Conservation (phyloP, 768 basidiomycete species). For the Leccinum rimulosum region DNA sequence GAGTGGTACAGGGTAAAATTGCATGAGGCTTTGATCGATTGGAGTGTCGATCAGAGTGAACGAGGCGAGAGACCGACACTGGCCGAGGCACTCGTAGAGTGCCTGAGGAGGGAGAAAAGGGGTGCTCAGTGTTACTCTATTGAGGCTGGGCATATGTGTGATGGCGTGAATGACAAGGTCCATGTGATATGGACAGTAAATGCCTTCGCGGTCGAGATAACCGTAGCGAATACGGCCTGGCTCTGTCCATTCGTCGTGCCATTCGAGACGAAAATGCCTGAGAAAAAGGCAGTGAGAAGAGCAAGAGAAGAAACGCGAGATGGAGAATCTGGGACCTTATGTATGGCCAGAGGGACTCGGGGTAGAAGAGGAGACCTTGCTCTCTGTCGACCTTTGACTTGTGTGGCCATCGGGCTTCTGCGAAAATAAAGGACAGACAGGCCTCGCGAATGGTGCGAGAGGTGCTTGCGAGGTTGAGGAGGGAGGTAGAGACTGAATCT, state of each 20-base stretch:
- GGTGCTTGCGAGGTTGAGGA: constrained; percentile 25
- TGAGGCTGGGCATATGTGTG: constrained; percentile 31
- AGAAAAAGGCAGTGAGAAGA: neutral
- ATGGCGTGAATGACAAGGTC: constrained; percentile 26
- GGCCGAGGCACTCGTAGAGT: constrained; percentile 28
- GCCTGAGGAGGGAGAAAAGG: constrained; percentile 33
- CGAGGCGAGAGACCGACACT: constrained; percentile 26
- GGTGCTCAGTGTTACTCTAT: constrained; percentile 26
- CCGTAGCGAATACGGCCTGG: constrained; percentile 34
- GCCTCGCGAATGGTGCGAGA: constrained; percentile 28
- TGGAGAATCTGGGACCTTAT: constrained; percentile 23
- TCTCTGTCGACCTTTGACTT: constrained; percentile 25
- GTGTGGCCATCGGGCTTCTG: constrained; percentile 34
- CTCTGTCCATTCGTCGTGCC: constrained; percentile 38
- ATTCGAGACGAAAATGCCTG: constrained; percentile 33
- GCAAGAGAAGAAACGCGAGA: neutral
- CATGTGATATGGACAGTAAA: constrained; percentile 30
- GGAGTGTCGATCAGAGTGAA: constrained; percentile 34
- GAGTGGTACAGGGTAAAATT: constrained; percentile 26
- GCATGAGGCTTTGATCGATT: constrained; percentile 34
- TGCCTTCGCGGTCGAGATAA: constrained; percentile 30
- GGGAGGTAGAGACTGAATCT: constrained; percentile 10
- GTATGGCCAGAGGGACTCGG: constrained; percentile 28
- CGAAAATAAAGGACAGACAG: constrained; percentile 32
- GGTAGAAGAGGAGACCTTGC: constrained; percentile 29